These are phyloP conservation scores for Ophiocordyceps camponoti-leonardi DNA, from an alignment of 2,329 filamentous ascomycete genomes.

Conservation along the genomic window DNA sequence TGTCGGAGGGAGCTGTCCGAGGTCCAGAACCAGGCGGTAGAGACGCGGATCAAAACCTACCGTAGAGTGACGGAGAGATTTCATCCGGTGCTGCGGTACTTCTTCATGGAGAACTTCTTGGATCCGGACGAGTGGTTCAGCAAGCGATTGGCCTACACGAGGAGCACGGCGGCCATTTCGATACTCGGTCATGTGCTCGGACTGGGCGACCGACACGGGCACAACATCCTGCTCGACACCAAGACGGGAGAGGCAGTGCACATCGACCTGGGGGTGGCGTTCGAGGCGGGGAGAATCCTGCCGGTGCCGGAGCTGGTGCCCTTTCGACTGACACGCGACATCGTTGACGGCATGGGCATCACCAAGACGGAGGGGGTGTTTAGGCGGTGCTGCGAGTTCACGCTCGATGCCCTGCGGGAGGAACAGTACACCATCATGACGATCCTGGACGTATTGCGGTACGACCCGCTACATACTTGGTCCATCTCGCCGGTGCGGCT, in stretches of 20 bases:
- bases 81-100: conserved; percentile 87
- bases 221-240: conserved; percentile 89
- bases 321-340: conserved; percentile 83
- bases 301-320: conserved; percentile 92
- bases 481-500: conserved; percentile 58
- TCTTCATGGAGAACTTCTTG: conserved; percentile 88
- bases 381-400: conserved; percentile 95
- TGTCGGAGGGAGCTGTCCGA: conserved; percentile 68
- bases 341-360: conserved; percentile 94
- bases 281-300: conserved; percentile 89
- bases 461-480: conserved; percentile 95
- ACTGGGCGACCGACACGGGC: conserved; percentile 83
- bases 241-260: conserved; percentile 88
- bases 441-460: conserved; percentile 90
- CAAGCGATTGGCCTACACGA: conserved; percentile 75
- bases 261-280: conserved; percentile 92
- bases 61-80: conserved; percentile 66
- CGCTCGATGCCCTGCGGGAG: conserved; percentile 81
- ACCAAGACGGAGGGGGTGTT: conserved; percentile 93
- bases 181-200: conserved; percentile 89
- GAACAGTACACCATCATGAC: conserved; percentile 98
- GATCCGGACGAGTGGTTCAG: conserved; percentile 95
- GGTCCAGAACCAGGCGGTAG: conserved; percentile 51
- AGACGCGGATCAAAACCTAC: conserved; percentile 58
- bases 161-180: conserved; percentile 85